Conservation (phyloP, 2,329 filamentous ascomycete species). For the Claviceps citrina region DNA sequence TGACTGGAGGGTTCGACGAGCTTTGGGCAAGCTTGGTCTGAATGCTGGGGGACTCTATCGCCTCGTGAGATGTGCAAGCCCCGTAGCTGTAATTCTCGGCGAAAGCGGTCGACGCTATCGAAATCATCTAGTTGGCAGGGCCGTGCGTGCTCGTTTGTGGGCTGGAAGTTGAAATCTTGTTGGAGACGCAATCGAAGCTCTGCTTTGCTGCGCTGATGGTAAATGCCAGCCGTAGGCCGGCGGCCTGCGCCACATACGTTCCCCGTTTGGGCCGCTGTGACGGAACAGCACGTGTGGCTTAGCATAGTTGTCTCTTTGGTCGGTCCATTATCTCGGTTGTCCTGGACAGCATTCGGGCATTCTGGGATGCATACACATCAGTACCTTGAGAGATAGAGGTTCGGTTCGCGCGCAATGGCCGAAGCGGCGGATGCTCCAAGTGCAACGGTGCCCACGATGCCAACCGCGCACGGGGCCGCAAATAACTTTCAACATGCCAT, state of each 20-base stretch:
- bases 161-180: too few species aligned
- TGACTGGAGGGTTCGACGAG: background rate
- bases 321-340: background rate
- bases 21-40: too few species aligned
- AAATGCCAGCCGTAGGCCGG: background rate
- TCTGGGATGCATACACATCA: background rate
- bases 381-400: background rate
- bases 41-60: too few species aligned
- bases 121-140: background rate
- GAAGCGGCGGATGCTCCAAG: constrained; percentile 15
- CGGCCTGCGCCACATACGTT: constrained; percentile 1
- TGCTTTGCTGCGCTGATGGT: too few species aligned
- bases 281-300: background rate
- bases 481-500: constrained; percentile 98
- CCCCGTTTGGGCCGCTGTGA: background rate
- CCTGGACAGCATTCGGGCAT: background rate
- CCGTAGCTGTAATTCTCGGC: too few species aligned
- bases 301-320: too few species aligned
- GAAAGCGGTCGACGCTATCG: too few species aligned
- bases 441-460: constrained; percentile 13
- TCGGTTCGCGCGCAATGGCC: constrained; percentile 18
- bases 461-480: constrained; percentile 35
- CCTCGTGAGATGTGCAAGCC: background rate
- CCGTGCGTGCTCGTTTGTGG: background rate
- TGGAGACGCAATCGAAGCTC: too few species aligned